Base-by-base conservation (phyloP, 1,139 yeast genomes). In the Lodderomyces jiufengensis region DNA sequence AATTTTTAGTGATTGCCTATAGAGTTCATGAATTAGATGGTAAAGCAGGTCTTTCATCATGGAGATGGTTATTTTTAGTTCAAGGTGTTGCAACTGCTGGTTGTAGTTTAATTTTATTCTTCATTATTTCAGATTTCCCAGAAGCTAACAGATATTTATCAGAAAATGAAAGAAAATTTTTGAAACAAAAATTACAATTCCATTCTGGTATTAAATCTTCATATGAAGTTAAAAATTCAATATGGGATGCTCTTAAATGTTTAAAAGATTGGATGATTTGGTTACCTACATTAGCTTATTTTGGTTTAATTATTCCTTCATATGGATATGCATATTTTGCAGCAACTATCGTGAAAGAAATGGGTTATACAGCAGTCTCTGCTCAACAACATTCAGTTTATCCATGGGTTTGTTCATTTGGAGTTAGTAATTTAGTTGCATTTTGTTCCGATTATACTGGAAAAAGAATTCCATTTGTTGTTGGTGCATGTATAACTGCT, bases 21-120 rank as follows among this genome's bases (percentile, higher is more conserved):
- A 61, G 59, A 38, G 65, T 69, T 34, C 47, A 62, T 37, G 72
- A 62, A 27, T 54, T 69, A 42, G 60, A 66, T 41, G 66, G 68
- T 6, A 54, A 39, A 5, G 58, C 54, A 33, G 73, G 72, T 3
- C 48, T 72, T 26, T 49, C 56, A 12, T 66, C 83, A n/a, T 83
- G 90, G 92, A 70, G 78, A 56, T 83, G 86, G 84, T 67, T 84
- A 41, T 84, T 78, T 55, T 73, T 83, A 44, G 72, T 84, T 44
- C 92, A 84, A 54, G 92, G 92, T 38, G 68, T 74, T 41, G 74
- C 76, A 1, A 30, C 35, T 2, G 24, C 33, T 5, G 27, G 26
- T 26, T 29, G 35, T 5, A 27, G 31, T 22, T 43, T 80, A 25
- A 41, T 81, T n/a, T 66, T 84, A 41, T 84, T 60, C 57, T 80